A percentile compares a stretch with the other conserved stretches of the same genome.
These are phyloP conservation scores for Aspergillus aculeatus DNA, from an alignment of 2,329 filamentous ascomycete genomes.

Conservation along the genomic window DNA sequence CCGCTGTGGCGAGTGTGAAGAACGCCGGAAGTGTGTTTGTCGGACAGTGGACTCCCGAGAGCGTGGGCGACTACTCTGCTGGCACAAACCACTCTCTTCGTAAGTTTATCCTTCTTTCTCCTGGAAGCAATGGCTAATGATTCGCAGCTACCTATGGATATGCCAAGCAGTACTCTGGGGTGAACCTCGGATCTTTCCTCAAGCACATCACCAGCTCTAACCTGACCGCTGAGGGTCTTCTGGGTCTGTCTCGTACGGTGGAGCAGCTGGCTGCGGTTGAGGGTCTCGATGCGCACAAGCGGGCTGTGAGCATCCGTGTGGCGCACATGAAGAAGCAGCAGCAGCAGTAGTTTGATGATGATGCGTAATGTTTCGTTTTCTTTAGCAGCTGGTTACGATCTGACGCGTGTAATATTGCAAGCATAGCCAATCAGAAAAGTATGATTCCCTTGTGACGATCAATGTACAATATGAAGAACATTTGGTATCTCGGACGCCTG, in stretches of 20 bases:
- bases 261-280: conserved; percentile 96
- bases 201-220: conserved; percentile 98
- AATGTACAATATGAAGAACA: conserved; percentile 9
- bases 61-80: conserved; percentile 95
- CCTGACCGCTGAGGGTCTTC: conserved; percentile 78
- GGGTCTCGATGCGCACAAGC: conserved; percentile 87
- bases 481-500: conserved; percentile 22
- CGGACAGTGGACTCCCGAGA: conserved; percentile 94
- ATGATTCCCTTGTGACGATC: conserved; percentile 12
- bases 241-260: conserved; percentile 81
- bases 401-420: conserved; percentile 7
- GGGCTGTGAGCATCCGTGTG: conserved; percentile 66
- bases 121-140: conserved; percentile 20
- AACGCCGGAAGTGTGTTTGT: conserved; percentile 97
- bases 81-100: conserved; percentile 96
- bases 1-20: conserved; percentile 73
- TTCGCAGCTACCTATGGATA: conserved; percentile 87
- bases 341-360: not conserved
- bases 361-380: not conserved
- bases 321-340: conserved; percentile 40
- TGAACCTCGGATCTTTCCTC: conserved; percentile 92
- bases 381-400: conserved; percentile 9
- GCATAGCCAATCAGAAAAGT: conserved; percentile 11
- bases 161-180: conserved; percentile 96
- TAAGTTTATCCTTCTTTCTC: conserved; percentile 54